Evolutionary conservation across 2,329 filamentous ascomycete species (phyloP), one percentile per base, ranked within the genome.

Genomic region (Sporothrix variecibatus): DNA sequence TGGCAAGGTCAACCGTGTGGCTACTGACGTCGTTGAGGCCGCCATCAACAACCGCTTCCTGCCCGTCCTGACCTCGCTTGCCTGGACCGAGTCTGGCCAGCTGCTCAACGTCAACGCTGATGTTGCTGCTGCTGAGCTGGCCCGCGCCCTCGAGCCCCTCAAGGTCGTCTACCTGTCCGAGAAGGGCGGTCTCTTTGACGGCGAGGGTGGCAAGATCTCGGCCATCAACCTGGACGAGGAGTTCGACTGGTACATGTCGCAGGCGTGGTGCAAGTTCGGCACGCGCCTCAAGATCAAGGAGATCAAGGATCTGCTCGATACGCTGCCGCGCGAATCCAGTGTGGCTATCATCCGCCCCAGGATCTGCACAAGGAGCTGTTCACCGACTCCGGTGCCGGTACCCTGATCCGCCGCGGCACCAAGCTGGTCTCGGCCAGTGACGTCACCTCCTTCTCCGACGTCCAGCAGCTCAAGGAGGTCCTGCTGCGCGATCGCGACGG

Each of bases 141-240:
- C 96, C 31, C 91, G 94, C 75, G 90, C 93, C 73, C 86, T 99
- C 72, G 92, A 98, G 83, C 96, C 96, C 34, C 86, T 98, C 79
- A 99, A 99, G 90, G 95, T 98, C 76, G 95, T 99, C 75, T 99
- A 98, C 82, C 88, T 98, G n/a, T 97, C 94, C 5, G 96, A 99
- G 85, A 98, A 98, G 88, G 96, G 96, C 69, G 96, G 95, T 8
- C 85, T 99, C 46, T 97, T 97, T 84, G 94, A 98, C 81, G 95
- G 94, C 75, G 93, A 97, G 77, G 93, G 92, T 75, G 92, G 95
- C 86, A 97, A 97, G 86, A 98, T 98, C 80, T 97, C 95, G 6
- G 93, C 93, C 75, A 98, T 98, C 84, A 98, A 98, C 85, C 87
- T 99, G 74, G 96, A 99, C 81, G 95, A 97, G 84, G 96, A 99